Evolutionary conservation across 345 rosid species (phyloP), one percentile per base, ranked within the genome.

Genomic region (Acer yangbiense): DNA sequence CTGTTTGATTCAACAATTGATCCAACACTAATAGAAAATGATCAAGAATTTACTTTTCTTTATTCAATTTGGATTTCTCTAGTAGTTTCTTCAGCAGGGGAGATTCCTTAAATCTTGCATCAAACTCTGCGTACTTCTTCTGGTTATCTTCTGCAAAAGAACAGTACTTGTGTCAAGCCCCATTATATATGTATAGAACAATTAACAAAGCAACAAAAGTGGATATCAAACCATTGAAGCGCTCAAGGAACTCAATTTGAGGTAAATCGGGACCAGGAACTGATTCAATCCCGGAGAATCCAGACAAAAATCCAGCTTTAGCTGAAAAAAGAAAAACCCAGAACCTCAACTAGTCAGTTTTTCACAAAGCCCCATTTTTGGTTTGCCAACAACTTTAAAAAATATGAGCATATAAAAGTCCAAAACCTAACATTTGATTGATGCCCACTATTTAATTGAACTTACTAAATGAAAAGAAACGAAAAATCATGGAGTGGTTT

Each of bases 261-360:
- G 99, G 99, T 77, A 95, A 79, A 69, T 90, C 72, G 7, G 99
- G 99, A 41, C 96, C 94, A 6, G 98, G 98, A n/a, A 93, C 77
- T 68, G 99, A 95, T 86, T 93, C 98, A 71, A 95, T 83, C 44
- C 98, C 98, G 7, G 98, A 27, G 18, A 82, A 82, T 77, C 98
- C 98, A 0, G 98, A 95, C 83, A 95, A 71, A 55, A 95, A 2
- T 12, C 98, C 98, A 17, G 98, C 98, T 80, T 85, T 68, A 60
- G 93, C 98, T 92, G 92, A 88, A 80, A 4, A 35, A 32, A 32
- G 3, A 32, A 35, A 71, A 78, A 70, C 41, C 13, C 43, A 69
- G 23, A 78, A 71, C 23, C 9, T 46, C 46, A 55, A 43, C 55
- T 29, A 50, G 48, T 61, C 76, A 44, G 50, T 44, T 9, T 44